Base-by-base conservation (phyloP, 2,329 filamentous ascomycete species). In the Aspergillus felis region DNA sequence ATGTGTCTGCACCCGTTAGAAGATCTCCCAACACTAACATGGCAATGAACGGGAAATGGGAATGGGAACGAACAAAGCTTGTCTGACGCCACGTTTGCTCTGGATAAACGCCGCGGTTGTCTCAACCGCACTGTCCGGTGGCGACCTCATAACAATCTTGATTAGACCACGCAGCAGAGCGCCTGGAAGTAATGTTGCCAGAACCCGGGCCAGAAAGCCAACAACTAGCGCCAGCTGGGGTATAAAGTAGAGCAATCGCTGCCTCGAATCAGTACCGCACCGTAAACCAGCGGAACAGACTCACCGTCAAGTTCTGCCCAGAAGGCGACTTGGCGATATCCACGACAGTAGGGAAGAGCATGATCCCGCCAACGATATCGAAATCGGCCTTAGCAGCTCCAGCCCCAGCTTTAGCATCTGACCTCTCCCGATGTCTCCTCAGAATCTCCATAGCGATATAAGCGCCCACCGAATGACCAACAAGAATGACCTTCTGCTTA, bases 341-440 rank as follows among this genome's bases (percentile, higher is more conserved):
- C n/a, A 86, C 81, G 41, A 92, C 81, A 1, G 89, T 91, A 1
- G 89, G 88, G 69, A 91, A 91, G 20, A 92, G 79, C 56, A 92
- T 78, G 46, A 91, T 78, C 1, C 82, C 88, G 0, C 77, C 76
- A 29, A 75, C 64, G 25, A 80, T 73, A 57, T 76, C 72, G 48
- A 78, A 74, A 10, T 65, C 59, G 6, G 55, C 57, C 4, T 27
- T 44, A 12, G 28, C 25, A 5, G 48, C 29, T 14, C 7, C 25
- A 10, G n/a, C 24, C 12, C 24, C 6, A 38, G 32, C 2, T 25
- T 20, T 14, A 20, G 22, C 46, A 38, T 38, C 32, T 27, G 24
- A 24, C 3, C 74, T 63, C 41, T 76, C 76, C 38, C 79, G 74
- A 60, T 86, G 81, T 9, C 84, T 78, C 59, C 85, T 78, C 50